phyloP scores from a whole-genome alignment of 208 protist genomes.

The Crithidia thermophila region DNA sequence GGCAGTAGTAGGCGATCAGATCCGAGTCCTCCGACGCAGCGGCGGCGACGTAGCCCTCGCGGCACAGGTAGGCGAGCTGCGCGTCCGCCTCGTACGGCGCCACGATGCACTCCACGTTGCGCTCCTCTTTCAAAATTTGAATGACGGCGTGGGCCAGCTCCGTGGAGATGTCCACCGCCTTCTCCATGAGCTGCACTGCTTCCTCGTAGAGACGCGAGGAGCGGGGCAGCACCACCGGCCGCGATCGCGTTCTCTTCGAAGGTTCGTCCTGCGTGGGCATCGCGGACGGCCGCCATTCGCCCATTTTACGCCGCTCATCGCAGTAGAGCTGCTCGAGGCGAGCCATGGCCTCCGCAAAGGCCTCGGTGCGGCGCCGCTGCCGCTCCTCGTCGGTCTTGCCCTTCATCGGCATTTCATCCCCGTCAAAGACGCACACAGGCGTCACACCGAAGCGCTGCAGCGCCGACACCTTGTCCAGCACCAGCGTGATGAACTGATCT shows the following conservation, averaged over 20 bases:
- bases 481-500: conserved; percentile 35
- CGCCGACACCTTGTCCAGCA: conserved; percentile 42
- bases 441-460: conserved; percentile 69
- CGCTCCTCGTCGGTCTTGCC: conserved; percentile 60
- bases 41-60: conserved; percentile 87
- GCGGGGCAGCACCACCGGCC: conserved; percentile 14
- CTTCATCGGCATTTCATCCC: conserved; percentile 82
- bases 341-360: conserved; percentile 43
- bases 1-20: conserved; percentile 96
- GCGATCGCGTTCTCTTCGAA: neutral
- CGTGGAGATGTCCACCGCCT: conserved; percentile 76
- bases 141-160: conserved; percentile 82
- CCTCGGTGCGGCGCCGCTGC: conserved; percentile 31
- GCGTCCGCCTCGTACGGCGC: conserved; percentile 99
- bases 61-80: conserved; percentile 96
- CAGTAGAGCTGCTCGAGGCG: conserved; percentile 46
- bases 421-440: conserved; percentile 87
- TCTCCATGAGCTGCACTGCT: conserved; percentile 58
- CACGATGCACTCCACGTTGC: conserved; percentile 93
- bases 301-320: conserved; percentile 16
- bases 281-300: neutral
- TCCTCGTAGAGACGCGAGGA: conserved; percentile 29
- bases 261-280: too few relatives aligned
- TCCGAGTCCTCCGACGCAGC: conserved; percentile 99
- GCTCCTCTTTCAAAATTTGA: conserved; percentile 62